A percentile compares a stretch with the other conserved stretches of the same genome.
phyloP scores from a whole-genome alignment of 2,329 filamentous ascomycete genomes.

The Penicillium sp. region DNA sequence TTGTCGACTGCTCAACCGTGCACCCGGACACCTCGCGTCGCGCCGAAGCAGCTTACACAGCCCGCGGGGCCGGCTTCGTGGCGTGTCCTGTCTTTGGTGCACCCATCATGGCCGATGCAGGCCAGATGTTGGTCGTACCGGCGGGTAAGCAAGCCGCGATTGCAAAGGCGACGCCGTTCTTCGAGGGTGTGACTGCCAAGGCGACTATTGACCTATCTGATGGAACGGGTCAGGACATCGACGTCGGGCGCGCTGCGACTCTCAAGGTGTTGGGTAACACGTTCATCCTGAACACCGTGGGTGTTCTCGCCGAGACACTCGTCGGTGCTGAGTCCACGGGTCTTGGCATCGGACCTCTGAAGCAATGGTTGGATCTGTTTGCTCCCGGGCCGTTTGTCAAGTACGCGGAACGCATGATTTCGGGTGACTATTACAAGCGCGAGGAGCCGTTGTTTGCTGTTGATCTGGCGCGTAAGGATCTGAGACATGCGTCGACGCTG shows the following conservation, averaged over 20 bases:
- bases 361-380: conserved; percentile 69
- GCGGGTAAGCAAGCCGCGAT: conserved; percentile 64
- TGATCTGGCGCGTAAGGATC: conserved; percentile 79
- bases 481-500: conserved; percentile 67
- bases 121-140: conserved; percentile 69
- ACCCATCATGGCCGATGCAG: conserved; percentile 54
- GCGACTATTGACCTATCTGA: conserved; percentile 19
- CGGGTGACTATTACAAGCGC: conserved; percentile 72
- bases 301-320: conserved; percentile 74
- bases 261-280: conserved; percentile 86
- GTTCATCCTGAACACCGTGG: conserved; percentile 79
- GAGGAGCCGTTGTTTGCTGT: conserved; percentile 79
- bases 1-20: conserved; percentile 85
- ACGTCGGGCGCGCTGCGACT: conserved; percentile 66
- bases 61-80: conserved; percentile 69
- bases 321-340: conserved; percentile 78
- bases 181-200: conserved; percentile 66
- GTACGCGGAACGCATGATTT: conserved; percentile 72
- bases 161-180: conserved; percentile 66
- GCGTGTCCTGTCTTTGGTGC: conserved; percentile 59
- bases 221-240: conserved; percentile 57
- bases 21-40: conserved; percentile 76
- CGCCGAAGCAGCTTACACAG: conserved; percentile 56
- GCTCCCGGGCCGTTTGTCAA: conserved; percentile 73
- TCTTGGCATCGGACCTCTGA: conserved; percentile 66